phyloP scores from a whole-genome alignment of 805 yeast species.

The Metschnikowia rubicola region DNA sequence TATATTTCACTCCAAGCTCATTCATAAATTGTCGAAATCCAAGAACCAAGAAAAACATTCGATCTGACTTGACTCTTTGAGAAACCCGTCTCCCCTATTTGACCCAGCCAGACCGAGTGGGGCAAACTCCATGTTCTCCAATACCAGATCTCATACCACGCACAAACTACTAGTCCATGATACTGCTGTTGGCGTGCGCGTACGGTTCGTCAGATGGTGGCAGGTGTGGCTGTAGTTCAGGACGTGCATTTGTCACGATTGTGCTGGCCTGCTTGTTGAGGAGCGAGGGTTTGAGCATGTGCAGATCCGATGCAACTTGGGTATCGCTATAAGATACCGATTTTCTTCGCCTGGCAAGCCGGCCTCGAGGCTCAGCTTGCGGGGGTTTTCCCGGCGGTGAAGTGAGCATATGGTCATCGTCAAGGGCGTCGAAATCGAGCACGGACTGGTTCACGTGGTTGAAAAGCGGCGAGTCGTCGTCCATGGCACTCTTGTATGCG shows the following conservation, averaged over 20 bases:
- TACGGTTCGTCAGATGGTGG: neutral
- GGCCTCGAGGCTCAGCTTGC: conserved; percentile 1
- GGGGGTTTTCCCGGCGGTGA: conserved; percentile 26
- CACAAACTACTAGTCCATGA: neutral
- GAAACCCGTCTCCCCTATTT: no score
- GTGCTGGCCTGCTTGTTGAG: conserved; percentile 36
- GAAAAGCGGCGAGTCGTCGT: conserved; percentile 28
- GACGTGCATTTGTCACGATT: conserved; percentile 11
- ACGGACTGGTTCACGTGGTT: conserved; percentile 24
- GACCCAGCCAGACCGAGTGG: no score
- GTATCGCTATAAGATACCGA: no score
- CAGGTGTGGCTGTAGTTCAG: neutral
- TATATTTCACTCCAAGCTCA: no score
- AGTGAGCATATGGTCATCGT: conserved; percentile 27
- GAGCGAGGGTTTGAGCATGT: conserved; percentile 22
- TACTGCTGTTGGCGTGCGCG: neutral
- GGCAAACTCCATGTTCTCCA: no score
- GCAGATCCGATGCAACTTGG: no score
- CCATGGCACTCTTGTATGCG: conserved; percentile 20
- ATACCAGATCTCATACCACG: no score
- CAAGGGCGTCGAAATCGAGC: conserved; percentile 27
- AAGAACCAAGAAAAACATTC: no score
- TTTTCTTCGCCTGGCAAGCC: neutral
- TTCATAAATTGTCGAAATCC: no score
- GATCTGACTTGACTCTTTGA: no score